Base-by-base conservation (phyloP, 805 yeast species). In the Zygosaccharomyces siamensis region DNA sequence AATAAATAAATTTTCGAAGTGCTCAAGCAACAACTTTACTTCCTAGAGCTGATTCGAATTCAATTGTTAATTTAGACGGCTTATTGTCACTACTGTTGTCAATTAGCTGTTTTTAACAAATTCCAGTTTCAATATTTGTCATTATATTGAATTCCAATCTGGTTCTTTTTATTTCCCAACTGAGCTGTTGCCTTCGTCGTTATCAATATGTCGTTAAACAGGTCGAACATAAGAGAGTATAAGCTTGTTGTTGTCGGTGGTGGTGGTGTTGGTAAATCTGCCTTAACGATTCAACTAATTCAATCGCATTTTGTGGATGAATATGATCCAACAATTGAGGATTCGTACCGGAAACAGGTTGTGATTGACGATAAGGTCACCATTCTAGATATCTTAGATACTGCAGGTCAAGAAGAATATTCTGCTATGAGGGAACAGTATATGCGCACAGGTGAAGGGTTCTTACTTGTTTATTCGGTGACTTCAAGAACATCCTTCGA, bases 351-450 rank as follows among this genome's bases (percentile, higher is more conserved):
- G 58, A 93, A 93, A 64, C 92, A 86, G 61, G 86, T 93, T 61
- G 81, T 79, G 24, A 81, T 93, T 35, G 96, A 90, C 65, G 81
- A 80, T 50, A 87, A 84, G 63, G 85, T 81, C 32, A 83, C 87
- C 1, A 75, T 86, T 21, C 70, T 86, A 54, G 99, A 93, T 67
- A 89, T 93, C 37, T 78, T 93, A 62, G 99, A 93, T 69, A 93
- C 99, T 18, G 99, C 99, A 2, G 99, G 99, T 37, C 97, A 90
- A 74, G 98, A 92, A 69, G 97, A 90, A 70, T 90, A 90, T 68
- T 80, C 89, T 47, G 96, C 97, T 16, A 83, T 85, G 89, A 73
- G 90, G 59, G 98, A 92, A 65, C 93, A 89, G 67, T 90, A 90
- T 69, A 90, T 90, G 95, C 79, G 95, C 53, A 88, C 96, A 2